These are phyloP conservation scores for Penicillium sp. DNA, from an alignment of 2,329 filamentous ascomycete species.

Conservation along the genomic window DNA sequence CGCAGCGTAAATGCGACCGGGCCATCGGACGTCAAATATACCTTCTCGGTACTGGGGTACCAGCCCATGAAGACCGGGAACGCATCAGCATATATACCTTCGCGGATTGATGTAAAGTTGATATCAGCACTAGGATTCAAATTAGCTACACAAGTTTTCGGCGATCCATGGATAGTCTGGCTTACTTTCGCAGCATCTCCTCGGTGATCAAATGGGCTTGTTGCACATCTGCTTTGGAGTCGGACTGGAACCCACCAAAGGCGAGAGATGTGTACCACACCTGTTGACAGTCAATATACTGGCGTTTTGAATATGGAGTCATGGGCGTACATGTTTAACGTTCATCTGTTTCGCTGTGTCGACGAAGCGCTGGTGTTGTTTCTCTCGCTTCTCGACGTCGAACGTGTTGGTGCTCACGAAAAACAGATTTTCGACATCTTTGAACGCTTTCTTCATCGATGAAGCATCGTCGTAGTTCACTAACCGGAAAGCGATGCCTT, in stretches of 20 bases:
- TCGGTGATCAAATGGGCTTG: conserved; percentile 61
- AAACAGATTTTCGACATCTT: conserved; percentile 55
- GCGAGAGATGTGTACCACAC: conserved; percentile 61
- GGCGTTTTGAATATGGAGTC: conserved; percentile 50
- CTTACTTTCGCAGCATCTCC: conserved; percentile 46
- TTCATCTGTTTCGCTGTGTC: conserved; percentile 54
- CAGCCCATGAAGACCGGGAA: conserved; percentile 59
- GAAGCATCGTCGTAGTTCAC: conserved; percentile 53
- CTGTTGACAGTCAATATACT: conserved; percentile 42
- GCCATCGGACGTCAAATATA: conserved; percentile 41
- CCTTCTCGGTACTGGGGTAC: conserved; percentile 35
- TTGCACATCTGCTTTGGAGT: conserved; percentile 54
- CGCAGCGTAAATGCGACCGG: conserved; percentile 54
- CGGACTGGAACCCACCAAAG: conserved; percentile 49
- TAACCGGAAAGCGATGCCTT: conserved; percentile 52
- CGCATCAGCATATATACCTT: conserved; percentile 61
- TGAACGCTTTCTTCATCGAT: conserved; percentile 51
- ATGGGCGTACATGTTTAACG: conserved; percentile 49
- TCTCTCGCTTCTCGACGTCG: conserved; percentile 48
- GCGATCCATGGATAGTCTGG: background rate
- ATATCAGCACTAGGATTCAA: conserved; percentile 36
- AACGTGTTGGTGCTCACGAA: conserved; percentile 58
- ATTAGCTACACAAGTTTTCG: background rate
- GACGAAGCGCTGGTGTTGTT: conserved; percentile 53
- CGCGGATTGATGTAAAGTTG: conserved; percentile 56